Base-by-base conservation (phyloP, 805 yeast genomes). In the Ogataea philodendri region DNA sequence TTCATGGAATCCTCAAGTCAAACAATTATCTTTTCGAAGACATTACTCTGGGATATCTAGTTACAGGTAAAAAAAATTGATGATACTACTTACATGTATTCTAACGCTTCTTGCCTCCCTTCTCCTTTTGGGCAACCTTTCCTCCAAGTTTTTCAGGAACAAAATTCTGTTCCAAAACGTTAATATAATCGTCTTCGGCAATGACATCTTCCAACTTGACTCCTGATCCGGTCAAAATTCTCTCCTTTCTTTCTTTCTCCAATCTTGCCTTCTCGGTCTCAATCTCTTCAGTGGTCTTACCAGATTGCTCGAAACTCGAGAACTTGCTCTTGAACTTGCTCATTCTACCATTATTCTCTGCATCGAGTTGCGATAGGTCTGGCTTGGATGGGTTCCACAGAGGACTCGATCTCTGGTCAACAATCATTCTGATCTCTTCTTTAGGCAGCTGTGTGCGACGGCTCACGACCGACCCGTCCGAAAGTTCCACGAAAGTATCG, bases 391-490 rank as follows among this genome's bases (percentile, higher is more conserved):
- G 86, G 62, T 93, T 93, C 96, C 97, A 93, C 37, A 84, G 61
- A 22, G 88, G 78, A 52, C 77, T 79, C 53, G 84, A 85, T 63
- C 96, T 78, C 69, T 84, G 95, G 62, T 93, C 98, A 34, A 79
- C 76, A 49, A 93, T 76, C 76, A 87, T 77, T 58, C 93, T 72
- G 52, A 85, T 68, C 54, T 93, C 96, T 35, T 75, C 81, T 52
- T 86, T 84, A 8, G 98, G 98, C 41, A 78, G 86, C 46, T 84
- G 95, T 1, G 96, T 78, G 51, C 84, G 74, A 62, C 98, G 75
- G 22, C 67, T 68, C 21, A 88, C 69, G 2, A 95, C 95, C 19
- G 96, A 84, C 2, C 98, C 98, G 59, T 93, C 98, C 47, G 94
- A 82, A 40, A 89, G 71, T 62, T 90, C 95, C n/a, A 93, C 89